phyloP scores from a whole-genome alignment of 768 basidiomycete species.

The Leccinum aurantiacum region DNA sequence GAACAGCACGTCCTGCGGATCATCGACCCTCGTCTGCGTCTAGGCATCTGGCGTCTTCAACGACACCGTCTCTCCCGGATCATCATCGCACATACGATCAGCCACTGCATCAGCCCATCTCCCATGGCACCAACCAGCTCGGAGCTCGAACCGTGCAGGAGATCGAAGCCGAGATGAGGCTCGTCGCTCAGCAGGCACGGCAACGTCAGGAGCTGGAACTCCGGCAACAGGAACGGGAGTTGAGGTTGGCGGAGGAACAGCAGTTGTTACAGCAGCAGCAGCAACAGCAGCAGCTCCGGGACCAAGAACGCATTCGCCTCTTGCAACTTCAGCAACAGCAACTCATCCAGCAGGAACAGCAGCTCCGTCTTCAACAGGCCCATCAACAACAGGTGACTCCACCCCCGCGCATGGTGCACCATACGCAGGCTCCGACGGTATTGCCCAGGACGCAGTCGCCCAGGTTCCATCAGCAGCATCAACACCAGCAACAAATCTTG shows the following conservation, averaged over 20 bases:
- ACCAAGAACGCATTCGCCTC: slow-evolving; percentile 40
- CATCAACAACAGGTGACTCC: slow-evolving; percentile 49
- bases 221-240: slow-evolving; percentile 48
- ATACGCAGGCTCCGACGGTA: slow-evolving; percentile 22
- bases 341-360: slow-evolving; percentile 34
- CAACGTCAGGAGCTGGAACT: slow-evolving; percentile 43
- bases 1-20: slow-evolving; percentile 42
- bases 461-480: slow-evolving; percentile 74
- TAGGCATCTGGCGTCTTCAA: slow-evolving; percentile 25
- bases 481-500: slow-evolving; percentile 69
- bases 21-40: slow-evolving; percentile 28
- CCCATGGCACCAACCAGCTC: slow-evolving; percentile 35
- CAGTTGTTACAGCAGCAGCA: slow-evolving; percentile 43
- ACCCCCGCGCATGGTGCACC: slow-evolving; percentile 65
- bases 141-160: slow-evolving; percentile 71
- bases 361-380: slow-evolving; percentile 39
- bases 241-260: slow-evolving; percentile 33
- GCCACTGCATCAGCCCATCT: slow-evolving; percentile 35
- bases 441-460: slow-evolving; percentile 69
- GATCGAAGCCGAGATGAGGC: slow-evolving; percentile 83
- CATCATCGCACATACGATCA: slow-evolving; percentile 38
- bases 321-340: slow-evolving; percentile 47
- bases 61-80: slow-evolving; percentile 28
- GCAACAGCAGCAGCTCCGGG: slow-evolving; percentile 37
- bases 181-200: slow-evolving; percentile 49